phyloP scores from a whole-genome alignment of 2,329 filamentous ascomycete species.

The Orbilia quercus region DNA sequence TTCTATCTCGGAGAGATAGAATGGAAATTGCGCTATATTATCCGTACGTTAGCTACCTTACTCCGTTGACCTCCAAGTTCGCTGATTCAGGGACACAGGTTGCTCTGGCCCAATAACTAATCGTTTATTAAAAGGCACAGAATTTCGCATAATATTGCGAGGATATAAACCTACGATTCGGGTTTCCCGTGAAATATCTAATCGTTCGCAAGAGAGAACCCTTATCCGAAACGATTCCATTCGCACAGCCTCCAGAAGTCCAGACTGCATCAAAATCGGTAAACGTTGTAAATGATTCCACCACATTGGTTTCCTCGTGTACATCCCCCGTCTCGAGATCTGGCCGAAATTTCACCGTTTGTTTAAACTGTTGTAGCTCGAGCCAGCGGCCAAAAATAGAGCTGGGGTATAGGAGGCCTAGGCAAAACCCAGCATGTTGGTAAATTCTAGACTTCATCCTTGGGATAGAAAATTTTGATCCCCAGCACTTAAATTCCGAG shows the following conservation, averaged over 20 bases:
- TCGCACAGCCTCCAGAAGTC: conserved; percentile 28
- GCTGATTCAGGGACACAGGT: too few species aligned
- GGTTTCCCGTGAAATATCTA: conserved; percentile 21
- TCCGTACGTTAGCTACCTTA: neutral
- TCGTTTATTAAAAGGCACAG: too few species aligned
- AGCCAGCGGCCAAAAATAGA: conserved; percentile 24
- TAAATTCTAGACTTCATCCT: too few species aligned
- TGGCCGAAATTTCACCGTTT: neutral
- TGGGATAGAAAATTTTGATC: too few species aligned
- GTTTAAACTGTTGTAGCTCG: conserved; percentile 25
- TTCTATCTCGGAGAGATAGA: conserved; percentile 7
- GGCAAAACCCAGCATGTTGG: neutral
- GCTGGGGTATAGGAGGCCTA: neutral
- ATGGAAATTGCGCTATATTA: conserved; percentile 13
- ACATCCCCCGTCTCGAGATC: neutral
- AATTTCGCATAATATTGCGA: neutral
- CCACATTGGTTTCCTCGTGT: neutral
- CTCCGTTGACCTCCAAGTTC: too few species aligned
- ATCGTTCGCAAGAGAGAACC: conserved; percentile 16
- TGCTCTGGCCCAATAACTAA: too few species aligned
- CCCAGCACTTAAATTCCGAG: too few species aligned
- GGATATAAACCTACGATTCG: conserved; percentile 22
- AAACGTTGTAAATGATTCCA: conserved; percentile 7
- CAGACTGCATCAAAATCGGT: conserved; percentile 19
- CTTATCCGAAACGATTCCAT: conserved; percentile 20